Evolutionary conservation across 352 stramenopile species (phyloP).

Genomic region (Globisporangium iwayamae): DNA sequence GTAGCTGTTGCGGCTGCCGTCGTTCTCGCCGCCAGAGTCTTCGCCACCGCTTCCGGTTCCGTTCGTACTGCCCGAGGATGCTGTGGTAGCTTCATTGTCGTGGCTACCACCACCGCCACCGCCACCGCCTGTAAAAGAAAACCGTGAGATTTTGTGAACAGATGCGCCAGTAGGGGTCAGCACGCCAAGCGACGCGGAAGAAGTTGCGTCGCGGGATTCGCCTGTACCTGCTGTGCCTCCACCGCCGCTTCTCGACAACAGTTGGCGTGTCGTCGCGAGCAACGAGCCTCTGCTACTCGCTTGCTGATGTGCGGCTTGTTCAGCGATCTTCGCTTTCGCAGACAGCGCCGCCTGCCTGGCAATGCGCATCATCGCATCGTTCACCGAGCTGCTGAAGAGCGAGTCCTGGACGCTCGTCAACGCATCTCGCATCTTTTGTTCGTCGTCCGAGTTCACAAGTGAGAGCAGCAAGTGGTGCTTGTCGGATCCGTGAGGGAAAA

Average conservation of each 20-base stretch:
- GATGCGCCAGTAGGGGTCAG: constrained; percentile 57
- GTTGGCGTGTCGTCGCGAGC: constrained; percentile 68
- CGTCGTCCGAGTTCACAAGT: constrained; percentile 42
- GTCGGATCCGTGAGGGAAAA: constrained; percentile 68
- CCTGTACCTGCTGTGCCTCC: constrained; percentile 13
- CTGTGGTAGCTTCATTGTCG: constrained; percentile 13
- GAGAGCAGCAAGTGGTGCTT: constrained; percentile 49
- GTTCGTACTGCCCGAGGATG: constrained; percentile 5
- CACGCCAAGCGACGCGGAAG: constrained; percentile 28
- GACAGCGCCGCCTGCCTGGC: constrained; percentile 74
- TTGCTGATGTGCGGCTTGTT: constrained; percentile 73
- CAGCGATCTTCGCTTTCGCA: constrained; percentile 77
- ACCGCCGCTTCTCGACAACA: constrained; percentile 45
- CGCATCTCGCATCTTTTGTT: constrained; percentile 50
- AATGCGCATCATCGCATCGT: constrained; percentile 82
- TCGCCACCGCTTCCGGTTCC: constrained; percentile 30
- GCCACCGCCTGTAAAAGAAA: constrained; percentile 24
- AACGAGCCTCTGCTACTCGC: constrained; percentile 55
- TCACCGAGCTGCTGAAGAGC: constrained; percentile 68
- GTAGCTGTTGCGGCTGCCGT: constrained; percentile 8
- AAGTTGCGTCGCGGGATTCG: constrained; percentile 24
- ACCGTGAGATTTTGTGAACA: constrained; percentile 45
- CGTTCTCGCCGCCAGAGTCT: constrained; percentile 26
- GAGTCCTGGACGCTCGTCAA: constrained; percentile 56
- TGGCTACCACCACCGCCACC: constrained; percentile 18